These are phyloP conservation scores for Aulographum hederae DNA, from an alignment of 2,329 filamentous ascomycete species.

Conservation along the genomic window DNA sequence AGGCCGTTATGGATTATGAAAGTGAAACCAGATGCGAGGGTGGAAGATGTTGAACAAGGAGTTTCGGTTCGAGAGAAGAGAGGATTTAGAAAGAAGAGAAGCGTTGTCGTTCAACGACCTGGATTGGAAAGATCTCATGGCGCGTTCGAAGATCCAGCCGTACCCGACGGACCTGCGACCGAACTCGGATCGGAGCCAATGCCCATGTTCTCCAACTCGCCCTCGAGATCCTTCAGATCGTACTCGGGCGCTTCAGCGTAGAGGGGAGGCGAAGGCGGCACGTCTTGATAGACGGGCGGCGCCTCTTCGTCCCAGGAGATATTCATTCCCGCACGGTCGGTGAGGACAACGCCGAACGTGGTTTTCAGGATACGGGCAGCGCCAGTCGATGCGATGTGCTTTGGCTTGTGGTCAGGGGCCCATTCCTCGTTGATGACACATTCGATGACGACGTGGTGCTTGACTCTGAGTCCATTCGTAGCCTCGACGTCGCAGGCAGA, in stretches of 20 bases:
- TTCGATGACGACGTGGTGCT: constrained; percentile 76
- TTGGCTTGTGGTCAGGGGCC: constrained; percentile 47
- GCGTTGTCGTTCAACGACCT: no score
- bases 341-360: constrained; percentile 71
- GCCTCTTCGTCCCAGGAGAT: constrained; percentile 96
- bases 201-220: no score
- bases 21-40: no score
- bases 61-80: no score
- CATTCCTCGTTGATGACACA: constrained; percentile 91
- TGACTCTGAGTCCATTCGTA: constrained; percentile 56
- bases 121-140: no score
- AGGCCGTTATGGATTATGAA: no score
- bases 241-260: constrained; percentile 13
- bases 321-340: constrained; percentile 68
- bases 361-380: constrained; percentile 81
- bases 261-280: constrained; percentile 64
- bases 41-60: no score
- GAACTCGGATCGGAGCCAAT: no score
- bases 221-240: constrained; percentile 1
- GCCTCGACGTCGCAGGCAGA: constrained; percentile 65
- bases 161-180: no score
- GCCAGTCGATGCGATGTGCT: constrained; percentile 68
- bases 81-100: no score
- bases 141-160: no score
- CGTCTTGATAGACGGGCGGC: constrained; percentile 84